Evolutionary conservation across 768 basidiomycete genomes (phyloP).

Genomic region (Hortiboletus campestris): DNA sequence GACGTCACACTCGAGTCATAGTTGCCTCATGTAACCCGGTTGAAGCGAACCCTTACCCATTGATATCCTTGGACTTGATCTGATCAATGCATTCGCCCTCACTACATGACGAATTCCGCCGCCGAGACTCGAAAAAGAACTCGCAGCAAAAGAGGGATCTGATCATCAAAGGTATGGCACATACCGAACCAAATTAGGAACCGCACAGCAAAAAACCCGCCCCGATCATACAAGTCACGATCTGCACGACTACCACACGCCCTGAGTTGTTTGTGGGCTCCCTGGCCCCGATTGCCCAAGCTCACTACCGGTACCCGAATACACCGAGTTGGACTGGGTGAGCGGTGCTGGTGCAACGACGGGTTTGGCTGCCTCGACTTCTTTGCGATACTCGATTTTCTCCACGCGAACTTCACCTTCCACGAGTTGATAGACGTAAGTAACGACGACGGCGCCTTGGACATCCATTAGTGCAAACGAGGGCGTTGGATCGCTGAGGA

Average conservation of each 20-base stretch:
- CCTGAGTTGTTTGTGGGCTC: constrained; percentile 28
- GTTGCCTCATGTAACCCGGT: not conserved
- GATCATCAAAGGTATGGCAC: not conserved
- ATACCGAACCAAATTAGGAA: not conserved
- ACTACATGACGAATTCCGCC: not conserved
- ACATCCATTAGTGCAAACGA: constrained; percentile 98
- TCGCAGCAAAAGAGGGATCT: not conserved
- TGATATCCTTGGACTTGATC: not conserved
- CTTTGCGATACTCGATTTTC: constrained; percentile 83
- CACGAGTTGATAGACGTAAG: constrained; percentile 94
- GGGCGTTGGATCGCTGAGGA: constrained; percentile 74
- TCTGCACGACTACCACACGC: constrained; percentile 24
- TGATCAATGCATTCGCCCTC: not conserved
- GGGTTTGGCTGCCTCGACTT: constrained; percentile 41
- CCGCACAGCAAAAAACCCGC: not conserved
- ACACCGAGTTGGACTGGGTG: constrained; percentile 32
- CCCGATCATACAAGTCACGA: not conserved
- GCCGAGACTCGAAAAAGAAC: not conserved
- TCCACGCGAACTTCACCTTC: constrained; percentile 93
- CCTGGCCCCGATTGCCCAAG: constrained; percentile 20
- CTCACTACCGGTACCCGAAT: constrained; percentile 28
- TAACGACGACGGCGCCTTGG: constrained; percentile 94
- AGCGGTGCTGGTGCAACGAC: constrained; percentile 16
- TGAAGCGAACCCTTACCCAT: not conserved
- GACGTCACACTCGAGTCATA: not conserved